Percentiles rank a stretch among this genome's conserved stretches.
phyloP scores from a whole-genome alignment of 2,329 filamentous ascomycete species.

The Aspergillus alliaceus region DNA sequence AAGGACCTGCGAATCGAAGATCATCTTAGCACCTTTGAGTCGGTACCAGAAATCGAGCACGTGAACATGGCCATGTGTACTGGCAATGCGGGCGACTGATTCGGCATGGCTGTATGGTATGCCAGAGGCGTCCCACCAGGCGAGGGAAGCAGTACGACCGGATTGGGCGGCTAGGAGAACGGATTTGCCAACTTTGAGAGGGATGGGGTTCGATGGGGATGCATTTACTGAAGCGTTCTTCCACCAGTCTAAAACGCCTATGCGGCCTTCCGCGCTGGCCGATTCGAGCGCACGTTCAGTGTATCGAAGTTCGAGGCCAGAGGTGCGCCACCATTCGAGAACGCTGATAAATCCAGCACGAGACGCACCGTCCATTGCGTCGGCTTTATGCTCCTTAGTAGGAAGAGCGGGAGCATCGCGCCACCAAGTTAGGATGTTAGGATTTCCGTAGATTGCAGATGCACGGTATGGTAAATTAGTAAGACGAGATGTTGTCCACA shows the following conservation, averaged over 20 bases:
- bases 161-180: slow-evolving; percentile 82
- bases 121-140: slow-evolving; percentile 84
- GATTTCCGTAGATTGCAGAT: slow-evolving; percentile 80
- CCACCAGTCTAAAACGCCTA: slow-evolving; percentile 94
- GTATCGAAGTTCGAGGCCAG: slow-evolving; percentile 76
- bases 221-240: slow-evolving; percentile 65
- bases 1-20: slow-evolving; percentile 80
- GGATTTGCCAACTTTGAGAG: slow-evolving; percentile 78
- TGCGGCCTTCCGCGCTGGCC: slow-evolving; percentile 78
- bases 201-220: slow-evolving; percentile 52
- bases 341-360: slow-evolving; percentile 81
- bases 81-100: slow-evolving; percentile 78
- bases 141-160: slow-evolving; percentile 72
- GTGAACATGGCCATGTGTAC: slow-evolving; percentile 77
- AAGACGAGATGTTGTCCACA: slow-evolving; percentile 79
- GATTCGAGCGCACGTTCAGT: slow-evolving; percentile 86
- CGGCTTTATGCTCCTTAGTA: slow-evolving; percentile 80
- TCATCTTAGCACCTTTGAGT: slow-evolving; percentile 71
- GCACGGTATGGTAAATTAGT: slow-evolving; percentile 85
- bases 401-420: slow-evolving; percentile 77
- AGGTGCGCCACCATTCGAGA: slow-evolving; percentile 88
- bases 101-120: slow-evolving; percentile 80
- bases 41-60: slow-evolving; percentile 82
- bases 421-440: slow-evolving; percentile 90
- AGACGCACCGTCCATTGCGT: slow-evolving; percentile 84